Base-by-base conservation (phyloP, 371 early-diverging fungal species). In the Lichtheimia ornata region DNA sequence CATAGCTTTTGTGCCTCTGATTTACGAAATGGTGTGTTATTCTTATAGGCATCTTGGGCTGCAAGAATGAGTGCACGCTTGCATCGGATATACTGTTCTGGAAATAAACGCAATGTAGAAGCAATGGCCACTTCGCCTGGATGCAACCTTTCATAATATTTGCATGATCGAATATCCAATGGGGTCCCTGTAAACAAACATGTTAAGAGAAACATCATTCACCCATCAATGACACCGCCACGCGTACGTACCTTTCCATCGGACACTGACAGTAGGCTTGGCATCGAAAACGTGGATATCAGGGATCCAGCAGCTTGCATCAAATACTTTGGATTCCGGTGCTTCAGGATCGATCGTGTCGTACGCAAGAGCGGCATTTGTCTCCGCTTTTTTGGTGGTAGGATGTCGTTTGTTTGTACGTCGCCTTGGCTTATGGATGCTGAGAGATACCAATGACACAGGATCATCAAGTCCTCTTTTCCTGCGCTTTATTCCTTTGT, bases 91-190 rank as follows among this genome's bases (percentile, higher is more conserved):
- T 88, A 90, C 65, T 89, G 88, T 40, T 86, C 86, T 3, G 91
- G 91, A 13, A 83, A 79, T 20, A 90, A 74, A 45, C 91, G 87
- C 56, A 90, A 73, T 0, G 84, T 85, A 15, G 88, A 87, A 28
- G 88, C 88, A 69, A 88, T 85, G 15, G 76, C 70, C 2, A 49
- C 77, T 69, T 90, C 91, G 27, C 84, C 77, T 3, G 80, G 71
- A 47, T 88, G 87, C 5, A 90, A 66, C 44, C 64, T 74, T 14
- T 79, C 73, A 65, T 65, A 81, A 58, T 77, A 72, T 53, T 78
- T 80, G 71, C 82, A 74, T 20, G 59, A 64, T 43, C 63, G 57
- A 44, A 87, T 76, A 25, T 79, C 73, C 40, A 84, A 69, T 20
- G 62, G 13, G 42, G 50, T 51, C 7, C 53, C 57, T 44, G 22